Base-by-base conservation (phyloP, 768 basidiomycete genomes). In the Rubroboletus satanas region DNA sequence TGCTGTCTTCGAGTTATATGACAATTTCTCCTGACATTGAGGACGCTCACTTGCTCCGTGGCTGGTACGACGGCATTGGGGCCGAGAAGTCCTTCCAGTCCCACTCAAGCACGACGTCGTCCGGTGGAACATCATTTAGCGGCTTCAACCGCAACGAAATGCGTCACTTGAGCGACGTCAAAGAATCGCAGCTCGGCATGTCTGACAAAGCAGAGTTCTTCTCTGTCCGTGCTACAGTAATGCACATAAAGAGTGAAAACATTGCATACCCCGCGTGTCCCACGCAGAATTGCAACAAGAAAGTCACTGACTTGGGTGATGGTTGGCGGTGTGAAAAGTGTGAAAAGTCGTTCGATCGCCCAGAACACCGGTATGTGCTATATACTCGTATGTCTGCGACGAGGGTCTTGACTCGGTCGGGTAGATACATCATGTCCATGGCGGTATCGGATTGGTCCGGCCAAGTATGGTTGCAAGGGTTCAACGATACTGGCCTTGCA, bases 271-370 rank as follows among this genome's bases (percentile, higher is more conserved):
- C 95, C 23, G 95, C 91, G 17, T 99, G 97, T 67, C 86, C 84
- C 31, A 82, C 79, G 18, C 76, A 82, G 37, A 79, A 77, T 9
- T 98, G 96, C 71, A 90, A 80, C 73, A 98, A 98, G 77, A 99
- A 98, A 72, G 89, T 98, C 6, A 71, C 81, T 1, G 80, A 90
- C 52, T 71, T 77, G 18, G 78, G 77, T n/a, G 79, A 76, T 41
- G 78, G 76, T n/a, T 98, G 93, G 93, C 75, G 82, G 43, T 98
- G 97, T 69, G 97, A 98, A 68, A 98, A 94, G 71, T 98, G 96
- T 68, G 83, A 89, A 49, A 82, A 79, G 68, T 80, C 71, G 26
- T 88, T 81, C 63, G 76, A 79, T 2, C 75, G 78, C 32, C 94
- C 96, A 4, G 83, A 90, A 60, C 80, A 93, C 67, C 80, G 95